phyloP scores from a whole-genome alignment of 2,329 filamentous ascomycete genomes.

The Stylonectria norvegica region DNA sequence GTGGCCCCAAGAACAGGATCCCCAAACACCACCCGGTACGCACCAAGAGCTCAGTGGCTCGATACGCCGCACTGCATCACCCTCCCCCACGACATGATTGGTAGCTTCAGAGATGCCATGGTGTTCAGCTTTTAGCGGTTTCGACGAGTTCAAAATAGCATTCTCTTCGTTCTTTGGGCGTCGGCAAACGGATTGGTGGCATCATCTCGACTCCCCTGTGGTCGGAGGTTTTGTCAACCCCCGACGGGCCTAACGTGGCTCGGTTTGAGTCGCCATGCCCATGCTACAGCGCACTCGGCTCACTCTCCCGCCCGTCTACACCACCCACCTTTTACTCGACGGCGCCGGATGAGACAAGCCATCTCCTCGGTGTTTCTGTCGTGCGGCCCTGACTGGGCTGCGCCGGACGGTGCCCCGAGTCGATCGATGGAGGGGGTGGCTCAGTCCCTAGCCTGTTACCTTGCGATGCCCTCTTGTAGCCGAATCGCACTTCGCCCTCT shows the following conservation, averaged over 20 bases:
- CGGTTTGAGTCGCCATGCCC: constrained; percentile 26
- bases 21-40: constrained; percentile 19
- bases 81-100: constrained; percentile 15
- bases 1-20: constrained; percentile 10
- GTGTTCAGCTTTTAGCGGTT: constrained; percentile 24
- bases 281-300: constrained; percentile 24
- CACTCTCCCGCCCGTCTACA: constrained; percentile 27
- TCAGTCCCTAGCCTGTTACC: constrained; percentile 12
- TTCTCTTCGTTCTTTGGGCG: constrained; percentile 14
- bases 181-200: constrained; percentile 17
- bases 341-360: constrained; percentile 29
- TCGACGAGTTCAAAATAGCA: constrained; percentile 30
- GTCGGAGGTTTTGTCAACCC: constrained; percentile 31
- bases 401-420: constrained; percentile 20
- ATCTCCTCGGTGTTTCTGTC: constrained; percentile 23
- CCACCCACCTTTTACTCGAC: constrained; percentile 26
- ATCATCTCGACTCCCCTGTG: constrained; percentile 18
- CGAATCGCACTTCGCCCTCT: constrained; percentile 19
- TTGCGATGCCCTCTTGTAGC: constrained; percentile 23
- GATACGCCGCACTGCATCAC: neutral
- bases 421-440: constrained; percentile 16
- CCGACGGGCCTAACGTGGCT: constrained; percentile 30
- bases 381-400: constrained; percentile 25
- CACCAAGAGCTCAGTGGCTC: neutral
- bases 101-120: constrained; percentile 15